Base-by-base conservation (phyloP, 495 filamentous ascomycete genomes). In the Cercophora newfieldiana region DNA sequence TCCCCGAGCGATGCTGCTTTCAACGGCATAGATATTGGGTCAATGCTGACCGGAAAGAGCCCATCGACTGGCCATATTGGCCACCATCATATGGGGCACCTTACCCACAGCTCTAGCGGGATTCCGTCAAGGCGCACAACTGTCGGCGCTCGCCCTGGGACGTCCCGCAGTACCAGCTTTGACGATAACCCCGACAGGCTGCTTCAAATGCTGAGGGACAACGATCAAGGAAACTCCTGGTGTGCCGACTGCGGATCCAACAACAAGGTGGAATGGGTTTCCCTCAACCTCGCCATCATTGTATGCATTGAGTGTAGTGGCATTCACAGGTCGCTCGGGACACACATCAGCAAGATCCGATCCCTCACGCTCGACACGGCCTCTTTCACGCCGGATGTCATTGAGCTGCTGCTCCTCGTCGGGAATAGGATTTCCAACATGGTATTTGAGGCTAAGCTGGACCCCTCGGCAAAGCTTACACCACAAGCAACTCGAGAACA, bases 241-340 rank as follows among this genome's bases (percentile, higher is more conserved):
- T 99, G 95, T 76, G 95, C 94, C 24, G 95, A 99, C 73, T 99
- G 95, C 74, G 92, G 91, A 16, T 96, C 93, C 24, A 88, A 89
- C 29, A 85, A 88, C 68, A 97, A 96, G 76, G 92, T 96, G 19
- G 96, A 99, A 75, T 99, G 95, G 95, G 95, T 97, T 47, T 97
- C 94, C 1, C 97, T 99, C 75, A 99, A 99, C 69, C 85, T 99
- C 3, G 96, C 91, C 29, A 96, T 98, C 61, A 88, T 98, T 30
- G 85, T 99, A 18, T 99, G 95, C 78, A 99, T 99, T 67, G 95
- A 99, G 76, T 99, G 95, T 77, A 95, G 93, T 71, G 95, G 95
- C 70, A 97, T 99, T 64, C 95, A 99, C 78, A 89, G 95, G 24
- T 98, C 95, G 10, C 84, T 99, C 1, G 95, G 95, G 7, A 99